A percentile compares a stretch with the other conserved stretches of the same genome.
These are phyloP conservation scores for Sclerotinia minor DNA, from an alignment of 2,329 filamentous ascomycete species.

Conservation along the genomic window DNA sequence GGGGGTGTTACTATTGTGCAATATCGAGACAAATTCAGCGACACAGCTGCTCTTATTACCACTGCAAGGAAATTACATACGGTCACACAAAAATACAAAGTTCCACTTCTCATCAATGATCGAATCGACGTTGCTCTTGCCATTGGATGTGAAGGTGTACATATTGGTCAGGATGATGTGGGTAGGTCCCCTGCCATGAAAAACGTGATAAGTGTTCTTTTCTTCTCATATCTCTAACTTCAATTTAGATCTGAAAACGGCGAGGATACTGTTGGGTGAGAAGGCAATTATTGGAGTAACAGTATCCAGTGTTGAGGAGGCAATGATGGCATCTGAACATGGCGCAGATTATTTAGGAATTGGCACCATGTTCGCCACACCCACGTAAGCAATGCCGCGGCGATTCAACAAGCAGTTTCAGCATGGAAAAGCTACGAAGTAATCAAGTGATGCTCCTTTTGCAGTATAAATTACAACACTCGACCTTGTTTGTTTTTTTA, in stretches of 20 bases:
- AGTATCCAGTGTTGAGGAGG: slow-evolving; percentile 73
- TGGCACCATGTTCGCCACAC: slow-evolving; percentile 83
- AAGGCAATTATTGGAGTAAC: slow-evolving; percentile 86
- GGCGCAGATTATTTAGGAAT: slow-evolving; percentile 92
- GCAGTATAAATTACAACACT: background rate
- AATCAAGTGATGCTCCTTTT: background rate
- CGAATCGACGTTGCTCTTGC: slow-evolving; percentile 85
- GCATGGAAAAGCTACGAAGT: background rate
- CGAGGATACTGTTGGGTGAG: slow-evolving; percentile 70
- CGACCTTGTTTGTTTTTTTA: background rate
- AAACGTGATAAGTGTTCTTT: slow-evolving; percentile 1
- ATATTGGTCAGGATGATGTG: slow-evolving; percentile 94
- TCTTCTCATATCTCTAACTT: background rate
- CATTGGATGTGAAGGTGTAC: slow-evolving; percentile 85
- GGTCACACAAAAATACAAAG: slow-evolving; percentile 64
- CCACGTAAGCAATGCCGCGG: slow-evolving; percentile 55
- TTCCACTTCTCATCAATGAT: slow-evolving; percentile 91
- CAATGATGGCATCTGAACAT: slow-evolving; percentile 65
- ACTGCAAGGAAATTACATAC: slow-evolving; percentile 70
- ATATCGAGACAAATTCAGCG: slow-evolving; percentile 83
- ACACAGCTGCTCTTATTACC: slow-evolving; percentile 69
- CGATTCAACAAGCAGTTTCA: background rate
- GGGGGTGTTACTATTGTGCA: slow-evolving; percentile 87
- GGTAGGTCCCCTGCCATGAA: slow-evolving; percentile 49
- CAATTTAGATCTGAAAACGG: slow-evolving; percentile 57